Evolutionary conservation across 495 filamentous ascomycete genomes (phyloP).

Genomic region (Penicillium riverlandense): DNA sequence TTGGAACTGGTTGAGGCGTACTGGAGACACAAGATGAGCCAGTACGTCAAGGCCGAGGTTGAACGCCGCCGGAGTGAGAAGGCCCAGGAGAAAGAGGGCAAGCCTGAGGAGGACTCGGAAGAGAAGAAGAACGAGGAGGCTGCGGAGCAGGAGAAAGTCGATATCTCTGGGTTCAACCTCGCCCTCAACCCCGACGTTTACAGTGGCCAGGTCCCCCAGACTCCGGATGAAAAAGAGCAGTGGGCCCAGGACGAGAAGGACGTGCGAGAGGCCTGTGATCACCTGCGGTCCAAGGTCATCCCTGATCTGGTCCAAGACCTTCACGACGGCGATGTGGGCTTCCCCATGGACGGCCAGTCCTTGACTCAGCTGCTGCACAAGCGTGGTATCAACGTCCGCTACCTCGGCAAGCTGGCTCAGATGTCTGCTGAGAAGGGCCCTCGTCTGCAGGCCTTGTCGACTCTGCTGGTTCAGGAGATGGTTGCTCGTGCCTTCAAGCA

Average conservation of each 20-base stretch:
- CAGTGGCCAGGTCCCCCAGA: slow-evolving; percentile 85
- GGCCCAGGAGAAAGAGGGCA: slow-evolving; percentile 37
- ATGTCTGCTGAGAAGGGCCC: slow-evolving; percentile 58
- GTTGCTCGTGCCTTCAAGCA: slow-evolving; percentile 92
- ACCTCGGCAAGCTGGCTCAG: slow-evolving; percentile 75
- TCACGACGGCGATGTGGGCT: slow-evolving; percentile 86
- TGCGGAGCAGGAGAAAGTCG: slow-evolving; percentile 53
- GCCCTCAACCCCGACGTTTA: slow-evolving; percentile 92
- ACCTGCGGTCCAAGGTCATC: slow-evolving; percentile 66
- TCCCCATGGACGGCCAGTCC: slow-evolving; percentile 96
- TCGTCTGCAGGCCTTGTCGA: slow-evolving; percentile 67
- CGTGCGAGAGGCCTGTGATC: slow-evolving; percentile 75
- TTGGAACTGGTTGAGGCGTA: slow-evolving; percentile 82
- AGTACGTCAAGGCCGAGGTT: slow-evolving; percentile 73
- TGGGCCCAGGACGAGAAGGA: slow-evolving; percentile 82
- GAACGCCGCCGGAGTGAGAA: slow-evolving; percentile 44
- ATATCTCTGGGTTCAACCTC: slow-evolving; percentile 81
- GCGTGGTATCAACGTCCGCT: slow-evolving; percentile 94
- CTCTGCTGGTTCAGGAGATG: slow-evolving; percentile 84
- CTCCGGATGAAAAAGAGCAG: slow-evolving; percentile 80
- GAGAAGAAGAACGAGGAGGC: slow-evolving; percentile 25
- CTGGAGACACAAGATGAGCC: slow-evolving; percentile 76
- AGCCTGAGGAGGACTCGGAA: slow-evolving; percentile 22
- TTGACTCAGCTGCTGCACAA: slow-evolving; percentile 87
- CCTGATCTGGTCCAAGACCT: slow-evolving; percentile 74